Base-by-base conservation (phyloP, 2,329 filamentous ascomycete genomes). In the Fusarium metavorans region DNA sequence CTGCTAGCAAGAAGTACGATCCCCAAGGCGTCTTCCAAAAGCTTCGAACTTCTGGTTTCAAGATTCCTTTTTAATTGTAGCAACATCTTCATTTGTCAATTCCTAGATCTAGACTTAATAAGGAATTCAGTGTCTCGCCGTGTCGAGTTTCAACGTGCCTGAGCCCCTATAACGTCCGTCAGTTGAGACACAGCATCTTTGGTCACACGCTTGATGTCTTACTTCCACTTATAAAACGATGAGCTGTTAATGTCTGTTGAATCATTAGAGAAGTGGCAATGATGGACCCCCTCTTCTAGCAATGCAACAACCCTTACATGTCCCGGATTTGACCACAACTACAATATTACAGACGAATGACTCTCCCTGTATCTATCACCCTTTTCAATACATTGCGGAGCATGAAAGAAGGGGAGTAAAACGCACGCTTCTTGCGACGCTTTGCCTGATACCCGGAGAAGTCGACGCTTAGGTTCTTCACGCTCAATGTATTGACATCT, bases 11-110 rank as follows among this genome's bases (percentile, higher is more conserved):
- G n/a, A 83, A 82, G 69, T 85, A 84, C 48, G 84, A 85, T 54
- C 83, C 83, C 2, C 57, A 74, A 2, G 79, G 82, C 2, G 79
- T 85, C 7, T 85, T 85, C 67, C 82, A 84, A 69, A 84, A 75
- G 4, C 72, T 81, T 30, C 76, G 79, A 5, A 64, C 66, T 25
- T 81, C 81, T 37, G 82, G 82, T 5, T 81, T 83, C 62, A 81
- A 81, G 70, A 78, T 83, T 30, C 78, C 79, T 13, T 73, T 68
- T 30, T 71, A 62, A 23, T 35, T 25, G 18, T 27, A 67, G 43
- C 34, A 20, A 32, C 18, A 39, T 39, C 16, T 39, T 30, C 16
- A 30, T 43, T 18, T 60, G 37, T 23, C 25, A 20, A 27, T 27
- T 39, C 7, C 45, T 32, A 52, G 11, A 43, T 18, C 25, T 30